These are phyloP conservation scores for Fusarium nygamai DNA, from an alignment of 2,329 filamentous ascomycete genomes.

Conservation along the genomic window DNA sequence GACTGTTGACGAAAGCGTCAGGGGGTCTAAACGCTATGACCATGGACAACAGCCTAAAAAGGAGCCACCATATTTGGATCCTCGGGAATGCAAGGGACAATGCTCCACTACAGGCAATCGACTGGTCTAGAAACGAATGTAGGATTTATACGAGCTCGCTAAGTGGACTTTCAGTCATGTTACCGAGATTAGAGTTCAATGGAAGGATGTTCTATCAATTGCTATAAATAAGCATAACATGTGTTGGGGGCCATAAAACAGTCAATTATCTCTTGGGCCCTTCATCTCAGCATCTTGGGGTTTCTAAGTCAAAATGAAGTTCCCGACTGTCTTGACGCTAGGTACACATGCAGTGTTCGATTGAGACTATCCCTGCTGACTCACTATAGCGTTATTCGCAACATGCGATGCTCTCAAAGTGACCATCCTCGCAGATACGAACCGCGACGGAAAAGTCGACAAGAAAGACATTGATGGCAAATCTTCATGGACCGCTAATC, in stretches of 20 bases:
- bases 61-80: not conserved
- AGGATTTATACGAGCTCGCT: not conserved
- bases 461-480: constrained; percentile 38
- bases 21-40: not conserved
- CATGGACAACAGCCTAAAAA: not conserved
- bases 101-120: not conserved
- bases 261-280: rapidly evolving
- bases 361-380: not conserved
- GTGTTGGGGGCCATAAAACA: too few species aligned
- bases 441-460: constrained; percentile 50
- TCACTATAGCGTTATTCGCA: not conserved
- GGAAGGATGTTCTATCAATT: not conserved
- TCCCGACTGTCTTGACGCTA: not conserved
- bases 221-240: not conserved
- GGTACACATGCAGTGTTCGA: not conserved
- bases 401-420: constrained; percentile 16
- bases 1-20: too few species aligned
- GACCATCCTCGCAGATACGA: constrained; percentile 48
- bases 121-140: not conserved
- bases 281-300: rapidly evolving
- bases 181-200: not conserved
- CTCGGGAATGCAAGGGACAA: not conserved
- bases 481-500: constrained; percentile 30
- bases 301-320: not conserved
- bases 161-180: not conserved